These are phyloP conservation scores for Erysimum cheiri DNA, from an alignment of 441 rosid genomes.

Conservation along the genomic window DNA sequence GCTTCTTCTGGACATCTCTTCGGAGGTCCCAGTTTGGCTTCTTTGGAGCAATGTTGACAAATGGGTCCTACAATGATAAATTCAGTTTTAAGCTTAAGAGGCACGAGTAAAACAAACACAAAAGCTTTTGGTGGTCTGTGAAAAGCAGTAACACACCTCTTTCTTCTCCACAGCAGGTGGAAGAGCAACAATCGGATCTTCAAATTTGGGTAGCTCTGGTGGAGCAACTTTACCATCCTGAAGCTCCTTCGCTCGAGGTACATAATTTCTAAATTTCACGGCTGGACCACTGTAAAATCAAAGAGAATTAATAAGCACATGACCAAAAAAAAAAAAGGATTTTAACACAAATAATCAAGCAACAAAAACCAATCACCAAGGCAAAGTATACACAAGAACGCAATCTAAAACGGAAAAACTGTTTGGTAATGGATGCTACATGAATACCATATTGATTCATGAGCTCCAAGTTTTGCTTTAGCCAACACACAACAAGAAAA, in stretches of 20 bases:
- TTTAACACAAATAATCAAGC: neutral
- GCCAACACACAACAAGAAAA: slow-evolving; percentile 15
- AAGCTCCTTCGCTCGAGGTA: slow-evolving; percentile 91
- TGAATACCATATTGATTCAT: neutral
- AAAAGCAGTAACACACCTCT: slow-evolving; percentile 70
- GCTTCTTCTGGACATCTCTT: slow-evolving; percentile 97
- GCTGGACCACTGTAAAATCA: slow-evolving; percentile 55
- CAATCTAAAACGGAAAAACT: neutral
- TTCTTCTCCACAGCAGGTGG: slow-evolving; percentile 69
- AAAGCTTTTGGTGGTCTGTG: neutral
- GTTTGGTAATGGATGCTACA: neutral
- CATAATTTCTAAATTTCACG: slow-evolving; percentile 93
- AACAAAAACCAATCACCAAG: slow-evolving; percentile 15
- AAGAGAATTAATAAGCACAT: slow-evolving; percentile 23
- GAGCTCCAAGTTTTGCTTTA: slow-evolving; percentile 8
- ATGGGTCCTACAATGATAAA: slow-evolving; percentile 69
- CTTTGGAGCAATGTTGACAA: slow-evolving; percentile 96
- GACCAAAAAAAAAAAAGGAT: neutral
- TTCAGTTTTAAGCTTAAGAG: slow-evolving; percentile 15
- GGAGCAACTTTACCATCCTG: slow-evolving; percentile 90
- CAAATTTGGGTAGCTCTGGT: slow-evolving; percentile 89
- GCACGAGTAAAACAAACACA: slow-evolving; percentile 2
- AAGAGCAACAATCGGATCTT: slow-evolving; percentile 73
- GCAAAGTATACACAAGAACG: neutral
- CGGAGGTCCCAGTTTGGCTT: slow-evolving; percentile 98